Evolutionary conservation across 257 asterid genomes (phyloP).

Genomic region (Gardenia jasminoides): DNA sequence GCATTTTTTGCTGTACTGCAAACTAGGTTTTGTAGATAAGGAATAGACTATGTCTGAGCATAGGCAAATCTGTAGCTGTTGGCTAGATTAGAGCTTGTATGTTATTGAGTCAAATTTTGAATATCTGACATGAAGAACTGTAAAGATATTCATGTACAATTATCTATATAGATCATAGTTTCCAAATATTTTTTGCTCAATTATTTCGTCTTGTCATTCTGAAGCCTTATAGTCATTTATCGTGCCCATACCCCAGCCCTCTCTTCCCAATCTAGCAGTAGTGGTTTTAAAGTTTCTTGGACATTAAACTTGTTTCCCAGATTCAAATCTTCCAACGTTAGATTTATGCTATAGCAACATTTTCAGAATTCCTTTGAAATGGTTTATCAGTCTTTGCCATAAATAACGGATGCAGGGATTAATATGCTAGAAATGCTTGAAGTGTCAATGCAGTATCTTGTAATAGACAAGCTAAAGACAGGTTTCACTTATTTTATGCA

Average conservation of each 20-base stretch:
- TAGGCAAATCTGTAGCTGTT: background rate
- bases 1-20: background rate
- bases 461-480: background rate
- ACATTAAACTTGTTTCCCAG: no score
- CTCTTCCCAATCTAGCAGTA: background rate
- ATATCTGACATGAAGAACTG: background rate
- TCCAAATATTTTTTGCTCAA: background rate
- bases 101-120: background rate
- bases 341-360: no score
- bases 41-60: background rate
- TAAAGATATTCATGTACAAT: background rate
- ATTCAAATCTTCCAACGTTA: no score
- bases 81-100: background rate
- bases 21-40: background rate
- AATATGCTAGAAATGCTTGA: no score
- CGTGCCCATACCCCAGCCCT: background rate
- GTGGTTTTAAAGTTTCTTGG: background rate
- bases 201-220: no score
- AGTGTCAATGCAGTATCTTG: background rate
- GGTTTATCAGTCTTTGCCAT: background rate
- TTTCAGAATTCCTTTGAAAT: no score
- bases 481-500: background rate
- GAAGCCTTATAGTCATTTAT: background rate
- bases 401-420: background rate
- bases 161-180: background rate